These are phyloP conservation scores for Neofusicoccum cordaticola DNA, from an alignment of 2,329 filamentous ascomycete species.

Conservation along the genomic window DNA sequence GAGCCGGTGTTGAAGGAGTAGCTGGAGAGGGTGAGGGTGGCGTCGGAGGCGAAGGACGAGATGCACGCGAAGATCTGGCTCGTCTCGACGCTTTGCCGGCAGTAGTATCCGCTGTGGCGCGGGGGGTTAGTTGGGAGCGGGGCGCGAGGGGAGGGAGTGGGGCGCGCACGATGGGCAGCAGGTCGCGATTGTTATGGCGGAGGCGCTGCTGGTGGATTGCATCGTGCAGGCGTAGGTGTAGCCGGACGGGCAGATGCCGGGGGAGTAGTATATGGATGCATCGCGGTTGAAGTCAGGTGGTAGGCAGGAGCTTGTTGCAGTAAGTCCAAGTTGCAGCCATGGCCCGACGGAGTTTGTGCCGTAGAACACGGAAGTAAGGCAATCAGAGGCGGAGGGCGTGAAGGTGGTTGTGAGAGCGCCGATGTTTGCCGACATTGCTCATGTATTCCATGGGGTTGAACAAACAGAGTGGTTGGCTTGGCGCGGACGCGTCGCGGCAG, in stretches of 20 bases:
- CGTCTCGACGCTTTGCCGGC: background rate
- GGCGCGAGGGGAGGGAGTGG: background rate
- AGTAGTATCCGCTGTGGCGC: background rate
- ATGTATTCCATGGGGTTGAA: background rate
- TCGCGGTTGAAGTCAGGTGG: background rate
- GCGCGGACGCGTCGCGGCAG: background rate
- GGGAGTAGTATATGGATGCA: background rate
- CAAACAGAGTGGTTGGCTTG: background rate
- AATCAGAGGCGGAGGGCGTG: background rate
- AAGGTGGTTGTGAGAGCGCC: background rate
- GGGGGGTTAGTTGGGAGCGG: background rate
- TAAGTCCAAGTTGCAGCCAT: background rate
- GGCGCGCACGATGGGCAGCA: background rate
- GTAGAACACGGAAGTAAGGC: background rate
- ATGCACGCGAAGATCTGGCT: background rate
- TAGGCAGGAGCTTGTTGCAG: background rate
- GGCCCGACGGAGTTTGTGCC: background rate
- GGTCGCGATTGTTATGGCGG: background rate
- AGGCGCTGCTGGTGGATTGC: background rate
- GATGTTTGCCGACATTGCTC: background rate
- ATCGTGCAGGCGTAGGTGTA: constrained; percentile 1
- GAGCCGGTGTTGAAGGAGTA: background rate
- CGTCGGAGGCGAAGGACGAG: background rate
- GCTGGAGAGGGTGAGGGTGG: background rate
- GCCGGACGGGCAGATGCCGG: background rate